These are phyloP conservation scores for Aristolochia fimbriata DNA, from an alignment of 164 flowering plant genomes.

Conservation along the genomic window DNA sequence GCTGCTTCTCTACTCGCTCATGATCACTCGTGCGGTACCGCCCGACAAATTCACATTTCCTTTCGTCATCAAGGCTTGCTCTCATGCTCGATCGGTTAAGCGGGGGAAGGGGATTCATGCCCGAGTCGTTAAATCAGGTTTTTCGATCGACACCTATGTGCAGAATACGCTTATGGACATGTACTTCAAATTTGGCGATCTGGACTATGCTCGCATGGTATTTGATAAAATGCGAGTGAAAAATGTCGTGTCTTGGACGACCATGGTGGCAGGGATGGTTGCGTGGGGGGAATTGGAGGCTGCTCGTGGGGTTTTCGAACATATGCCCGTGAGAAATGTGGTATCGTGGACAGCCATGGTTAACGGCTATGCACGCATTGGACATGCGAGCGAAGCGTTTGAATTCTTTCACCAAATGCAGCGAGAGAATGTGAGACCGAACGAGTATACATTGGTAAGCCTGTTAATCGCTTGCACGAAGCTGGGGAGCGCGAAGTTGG, in stretches of 20 bases:
- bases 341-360: constrained; percentile 71
- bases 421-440: constrained; percentile 39
- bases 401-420: constrained; percentile 45
- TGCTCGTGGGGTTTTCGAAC: constrained; percentile 33
- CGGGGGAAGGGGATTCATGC: constrained; percentile 43
- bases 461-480: constrained; percentile 45
- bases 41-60: constrained; percentile 71
- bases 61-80: constrained; percentile 54
- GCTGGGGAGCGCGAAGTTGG: constrained; percentile 44
- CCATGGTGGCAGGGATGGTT: constrained; percentile 41
- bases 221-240: constrained; percentile 47
- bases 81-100: constrained; percentile 5
- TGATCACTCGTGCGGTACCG: constrained; percentile 25
- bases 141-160: constrained; percentile 26
- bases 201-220: constrained; percentile 25
- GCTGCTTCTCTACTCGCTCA: constrained; percentile 32
- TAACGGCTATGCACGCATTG: constrained; percentile 34
- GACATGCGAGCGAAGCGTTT: constrained; percentile 33
- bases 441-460: constrained; percentile 55
- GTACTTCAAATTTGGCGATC: constrained; percentile 35
- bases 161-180: constrained; percentile 49
- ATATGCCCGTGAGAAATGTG: constrained; percentile 45
- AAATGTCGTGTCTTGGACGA: constrained; percentile 62
- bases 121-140: constrained; percentile 31
- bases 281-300: constrained; percentile 25